These are phyloP conservation scores for Kluyveromyces aestuarii DNA, from an alignment of 805 yeast species.

Conservation along the genomic window DNA sequence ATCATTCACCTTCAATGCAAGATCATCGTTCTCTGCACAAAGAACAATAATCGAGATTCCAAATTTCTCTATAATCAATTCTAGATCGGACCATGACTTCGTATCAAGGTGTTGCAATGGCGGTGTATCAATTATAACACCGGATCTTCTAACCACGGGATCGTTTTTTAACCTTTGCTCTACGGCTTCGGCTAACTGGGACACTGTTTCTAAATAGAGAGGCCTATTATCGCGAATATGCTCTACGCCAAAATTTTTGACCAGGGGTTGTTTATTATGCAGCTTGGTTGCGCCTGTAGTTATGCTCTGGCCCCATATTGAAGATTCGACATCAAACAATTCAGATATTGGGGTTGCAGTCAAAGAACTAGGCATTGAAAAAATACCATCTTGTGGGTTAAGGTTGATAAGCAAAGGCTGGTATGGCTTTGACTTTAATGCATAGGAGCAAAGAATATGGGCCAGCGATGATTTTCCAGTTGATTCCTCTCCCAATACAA, in stretches of 20 bases:
- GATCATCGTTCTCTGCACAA: slow-evolving; percentile 10
- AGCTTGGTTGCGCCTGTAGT: slow-evolving; percentile 68
- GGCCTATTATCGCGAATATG: slow-evolving; percentile 41
- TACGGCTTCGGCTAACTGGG: slow-evolving; percentile 42
- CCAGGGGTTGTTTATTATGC: slow-evolving; percentile 87
- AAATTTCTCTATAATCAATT: slow-evolving; percentile 12
- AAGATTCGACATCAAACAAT: slow-evolving; percentile 60
- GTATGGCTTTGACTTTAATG: slow-evolving; percentile 52
- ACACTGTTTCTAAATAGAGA: slow-evolving; percentile 40
- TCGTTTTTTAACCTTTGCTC: slow-evolving; percentile 21
- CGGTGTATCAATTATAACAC: slow-evolving; percentile 26
- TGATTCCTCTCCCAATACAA: slow-evolving; percentile 63
- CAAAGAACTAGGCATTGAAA: slow-evolving; percentile 73
- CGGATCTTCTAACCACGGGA: slow-evolving; percentile 25
- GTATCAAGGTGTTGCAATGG: slow-evolving; percentile 11
- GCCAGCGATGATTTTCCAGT: slow-evolving; percentile 75
- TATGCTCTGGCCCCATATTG: slow-evolving; percentile 68
- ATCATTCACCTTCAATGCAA: slow-evolving; percentile 8
- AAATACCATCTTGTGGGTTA: slow-evolving; percentile 65
- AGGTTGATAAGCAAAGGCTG: slow-evolving; percentile 71
- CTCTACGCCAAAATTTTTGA: slow-evolving; percentile 69
- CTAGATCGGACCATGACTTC: slow-evolving; percentile 13
- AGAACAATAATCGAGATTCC: slow-evolving; percentile 17
- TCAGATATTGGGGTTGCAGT: slow-evolving; percentile 81
- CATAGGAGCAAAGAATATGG: slow-evolving; percentile 65